A percentile compares a stretch with the other conserved stretches of the same genome.
These are phyloP conservation scores for Cynara cardunculus DNA, from an alignment of 129 eudicot species.

Conservation along the genomic window DNA sequence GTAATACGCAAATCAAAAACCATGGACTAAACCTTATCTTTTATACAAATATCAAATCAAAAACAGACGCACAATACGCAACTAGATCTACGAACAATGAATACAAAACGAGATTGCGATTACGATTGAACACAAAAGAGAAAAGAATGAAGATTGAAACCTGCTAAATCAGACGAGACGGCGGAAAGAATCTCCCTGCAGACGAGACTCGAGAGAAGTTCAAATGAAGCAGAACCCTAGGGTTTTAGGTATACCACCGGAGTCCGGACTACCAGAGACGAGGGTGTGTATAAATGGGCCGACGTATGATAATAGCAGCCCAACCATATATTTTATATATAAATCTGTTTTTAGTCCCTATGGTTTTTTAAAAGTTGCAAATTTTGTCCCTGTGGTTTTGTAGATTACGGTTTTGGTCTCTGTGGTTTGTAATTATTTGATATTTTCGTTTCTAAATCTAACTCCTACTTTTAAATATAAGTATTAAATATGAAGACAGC, in stretches of 20 bases:
- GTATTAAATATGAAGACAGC: too few relatives aligned
- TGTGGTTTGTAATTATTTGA: too few relatives aligned
- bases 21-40: not conserved
- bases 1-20: too few relatives aligned
- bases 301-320: not conserved
- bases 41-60: not conserved
- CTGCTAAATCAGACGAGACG: constrained; percentile 10
- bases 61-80: not conserved
- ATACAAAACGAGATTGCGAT: too few relatives aligned
- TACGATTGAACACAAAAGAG: not conserved
- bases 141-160: not conserved
- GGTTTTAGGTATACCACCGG: constrained; percentile 25
- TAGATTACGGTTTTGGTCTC: too few relatives aligned
- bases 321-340: not conserved
- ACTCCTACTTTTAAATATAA: too few relatives aligned
- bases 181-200: constrained; percentile 1
- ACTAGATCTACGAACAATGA: not conserved
- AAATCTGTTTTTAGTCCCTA: not conserved
- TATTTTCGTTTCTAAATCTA: too few relatives aligned
- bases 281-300: constrained; percentile 13
- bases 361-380: not conserved
- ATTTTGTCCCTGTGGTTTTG: too few relatives aligned
- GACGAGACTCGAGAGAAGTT: not conserved
- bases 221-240: constrained; percentile 8
- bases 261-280: too few relatives aligned